Conservation (phyloP, 768 basidiomycete genomes). For the Pleurotus citrinopileatus region DNA sequence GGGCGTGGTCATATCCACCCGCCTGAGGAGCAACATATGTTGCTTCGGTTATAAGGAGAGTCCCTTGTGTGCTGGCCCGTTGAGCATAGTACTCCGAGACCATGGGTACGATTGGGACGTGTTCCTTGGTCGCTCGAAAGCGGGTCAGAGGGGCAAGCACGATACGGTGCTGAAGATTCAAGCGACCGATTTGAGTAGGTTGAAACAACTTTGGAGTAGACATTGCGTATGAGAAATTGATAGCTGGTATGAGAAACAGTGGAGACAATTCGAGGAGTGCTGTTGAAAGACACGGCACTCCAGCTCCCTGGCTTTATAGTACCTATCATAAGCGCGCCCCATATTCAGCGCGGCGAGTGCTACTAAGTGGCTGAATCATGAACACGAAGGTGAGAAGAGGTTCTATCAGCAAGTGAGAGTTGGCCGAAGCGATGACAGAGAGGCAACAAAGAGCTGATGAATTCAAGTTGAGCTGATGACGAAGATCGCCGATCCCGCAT, state of each 20-base stretch:
- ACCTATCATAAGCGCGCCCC: too few species aligned
- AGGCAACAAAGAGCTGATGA: too few species aligned
- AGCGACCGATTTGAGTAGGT: conserved; percentile 23
- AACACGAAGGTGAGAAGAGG: too few species aligned
- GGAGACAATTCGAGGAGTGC: too few species aligned
- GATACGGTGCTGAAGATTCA: conserved; percentile 21
- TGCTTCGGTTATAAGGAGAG: conserved; percentile 55
- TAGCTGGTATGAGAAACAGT: not conserved
- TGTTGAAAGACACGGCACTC: too few species aligned
- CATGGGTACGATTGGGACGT: conserved; percentile 21
- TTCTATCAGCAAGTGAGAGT: too few species aligned
- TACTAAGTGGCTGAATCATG: too few species aligned
- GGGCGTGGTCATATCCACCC: conserved; percentile 46
- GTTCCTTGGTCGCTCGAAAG: conserved; percentile 8
- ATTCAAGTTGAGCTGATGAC: too few species aligned
- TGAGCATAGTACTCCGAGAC: conserved; percentile 47
- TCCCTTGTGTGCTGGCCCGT: conserved; percentile 44
- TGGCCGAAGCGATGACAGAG: too few species aligned
- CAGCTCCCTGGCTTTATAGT: too few species aligned
- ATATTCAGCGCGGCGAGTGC: too few species aligned
- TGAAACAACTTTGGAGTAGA: conserved; percentile 19
- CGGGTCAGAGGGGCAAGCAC: conserved; percentile 44
- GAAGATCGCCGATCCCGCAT: too few species aligned
- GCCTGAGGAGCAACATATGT: conserved; percentile 49
- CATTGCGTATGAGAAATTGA: not conserved